phyloP scores from a whole-genome alignment of 179 eudicot species.

The Amaranthus tricolor region DNA sequence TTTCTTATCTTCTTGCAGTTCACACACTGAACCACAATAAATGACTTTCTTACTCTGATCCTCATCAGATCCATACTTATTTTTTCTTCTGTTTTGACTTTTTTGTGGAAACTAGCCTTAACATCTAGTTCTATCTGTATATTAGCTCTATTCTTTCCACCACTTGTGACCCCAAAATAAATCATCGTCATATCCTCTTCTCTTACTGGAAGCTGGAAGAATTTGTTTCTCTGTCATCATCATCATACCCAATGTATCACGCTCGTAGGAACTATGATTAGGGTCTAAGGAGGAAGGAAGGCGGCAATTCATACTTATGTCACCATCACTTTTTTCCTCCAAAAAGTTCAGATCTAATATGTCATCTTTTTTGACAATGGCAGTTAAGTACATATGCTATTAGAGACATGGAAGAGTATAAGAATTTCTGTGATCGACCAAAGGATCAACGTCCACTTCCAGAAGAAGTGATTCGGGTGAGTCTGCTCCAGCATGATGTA shows the following conservation, averaged over 20 bases:
- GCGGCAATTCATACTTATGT: no score
- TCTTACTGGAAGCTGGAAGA: neutral
- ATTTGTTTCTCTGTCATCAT: neutral
- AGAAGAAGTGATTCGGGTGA: conserved; percentile 97
- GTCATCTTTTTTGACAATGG: conserved; percentile 21
- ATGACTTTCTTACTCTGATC: neutral
- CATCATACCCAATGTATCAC: no score
- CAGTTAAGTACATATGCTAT: conserved; percentile 92
- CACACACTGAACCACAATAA: neutral
- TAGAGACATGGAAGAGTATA: conserved; percentile 94
- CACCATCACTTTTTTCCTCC: conserved; percentile 7
- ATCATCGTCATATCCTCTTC: neutral
- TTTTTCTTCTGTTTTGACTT: neutral
- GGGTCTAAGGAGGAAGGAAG: no score
- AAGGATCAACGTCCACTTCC: conserved; percentile 94
- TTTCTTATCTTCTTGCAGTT: neutral
- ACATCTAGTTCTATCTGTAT: neutral
- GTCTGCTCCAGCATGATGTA: conserved; percentile 17
- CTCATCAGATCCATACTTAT: neutral
- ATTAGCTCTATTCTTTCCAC: neutral
- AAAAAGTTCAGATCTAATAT: conserved; percentile 4
- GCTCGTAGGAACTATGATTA: no score
- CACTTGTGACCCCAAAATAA: neutral
- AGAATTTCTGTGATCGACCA: conserved; percentile 92
- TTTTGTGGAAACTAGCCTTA: neutral